Evolutionary conservation across 257 asterid genomes (phyloP).

Genomic region (Salvia splendens): DNA sequence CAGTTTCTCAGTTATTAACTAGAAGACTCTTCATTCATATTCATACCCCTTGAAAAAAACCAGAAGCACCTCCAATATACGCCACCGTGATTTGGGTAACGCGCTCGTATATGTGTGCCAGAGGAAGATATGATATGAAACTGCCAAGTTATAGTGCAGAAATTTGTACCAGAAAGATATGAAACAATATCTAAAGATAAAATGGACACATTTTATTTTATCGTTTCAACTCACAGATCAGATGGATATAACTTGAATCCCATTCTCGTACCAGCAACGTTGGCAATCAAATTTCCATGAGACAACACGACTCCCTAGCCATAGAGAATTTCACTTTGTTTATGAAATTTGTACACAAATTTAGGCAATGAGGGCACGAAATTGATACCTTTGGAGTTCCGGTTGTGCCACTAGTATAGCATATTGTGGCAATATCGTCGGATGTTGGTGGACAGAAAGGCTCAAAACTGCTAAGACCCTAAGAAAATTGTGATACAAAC

Average conservation of each 20-base stretch:
- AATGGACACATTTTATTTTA: background rate
- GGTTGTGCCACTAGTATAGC: slow-evolving; percentile 89
- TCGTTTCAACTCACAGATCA: slow-evolving; percentile 57
- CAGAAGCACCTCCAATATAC: slow-evolving; percentile 73
- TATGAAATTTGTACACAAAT: background rate
- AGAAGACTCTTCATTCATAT: too few relatives aligned
- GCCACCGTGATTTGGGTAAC: slow-evolving; percentile 57
- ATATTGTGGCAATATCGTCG: slow-evolving; percentile 67
- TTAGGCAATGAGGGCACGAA: background rate
- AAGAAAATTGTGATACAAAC: background rate
- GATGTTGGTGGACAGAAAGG: slow-evolving; percentile 67
- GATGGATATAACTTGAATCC: slow-evolving; percentile 54
- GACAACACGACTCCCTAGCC: slow-evolving; percentile 70
- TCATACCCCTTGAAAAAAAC: slow-evolving; percentile 81
- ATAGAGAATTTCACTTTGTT: background rate
- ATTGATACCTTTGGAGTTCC: slow-evolving; percentile 76
- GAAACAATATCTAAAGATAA: background rate
- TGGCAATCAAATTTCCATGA: slow-evolving; percentile 69
- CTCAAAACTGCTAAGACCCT: slow-evolving; percentile 58
- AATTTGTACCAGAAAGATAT: background rate
- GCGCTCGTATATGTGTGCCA: slow-evolving; percentile 85
- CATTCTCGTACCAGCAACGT: slow-evolving; percentile 54
- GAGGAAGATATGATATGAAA: slow-evolving; percentile 80
- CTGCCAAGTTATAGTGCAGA: slow-evolving; percentile 38
- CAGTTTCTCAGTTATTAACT: too few relatives aligned